Conservation (phyloP, 768 basidiomycete genomes). For the Lyophyllum shimeji region DNA sequence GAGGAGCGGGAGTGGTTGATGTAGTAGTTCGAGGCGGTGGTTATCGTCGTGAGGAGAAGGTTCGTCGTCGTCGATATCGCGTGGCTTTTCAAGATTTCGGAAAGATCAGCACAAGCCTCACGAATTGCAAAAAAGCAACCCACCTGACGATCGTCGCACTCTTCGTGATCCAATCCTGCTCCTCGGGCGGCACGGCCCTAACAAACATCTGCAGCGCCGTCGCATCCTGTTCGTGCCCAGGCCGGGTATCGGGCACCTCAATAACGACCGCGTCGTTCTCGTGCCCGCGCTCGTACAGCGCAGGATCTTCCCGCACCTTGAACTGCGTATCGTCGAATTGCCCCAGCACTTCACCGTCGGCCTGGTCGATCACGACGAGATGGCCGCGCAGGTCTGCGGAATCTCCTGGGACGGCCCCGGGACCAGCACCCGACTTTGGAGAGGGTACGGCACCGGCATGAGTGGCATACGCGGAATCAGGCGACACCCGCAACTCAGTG, state of each 20-base stretch:
- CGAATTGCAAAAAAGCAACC: conserved; percentile 15
- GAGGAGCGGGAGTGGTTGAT: conserved; percentile 56
- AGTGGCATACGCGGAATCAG: conserved; percentile 1
- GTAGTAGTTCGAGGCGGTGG: conserved; percentile 60
- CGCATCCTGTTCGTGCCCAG: conserved; percentile 34
- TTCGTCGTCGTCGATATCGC: conserved; percentile 68
- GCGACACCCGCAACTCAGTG: conserved; percentile 39
- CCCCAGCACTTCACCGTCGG: conserved; percentile 70
- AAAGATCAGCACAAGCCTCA: too few species aligned
- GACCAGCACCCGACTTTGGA: too few species aligned
- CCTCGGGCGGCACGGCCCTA: conserved; percentile 59
- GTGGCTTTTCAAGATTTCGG: too few species aligned
- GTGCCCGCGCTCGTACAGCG: conserved; percentile 46
- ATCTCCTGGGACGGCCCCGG: conserved; percentile 3
- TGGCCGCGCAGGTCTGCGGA: conserved; percentile 48
- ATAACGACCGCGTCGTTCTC: conserved; percentile 71
- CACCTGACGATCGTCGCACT: conserved; percentile 66
- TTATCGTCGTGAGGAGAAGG: conserved; percentile 60
- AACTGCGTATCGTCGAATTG: conserved; percentile 57
- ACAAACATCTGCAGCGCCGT: conserved; percentile 56
- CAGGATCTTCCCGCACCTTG: conserved; percentile 56
- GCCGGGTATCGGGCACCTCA: conserved; percentile 56
- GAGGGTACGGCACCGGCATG: neutral
- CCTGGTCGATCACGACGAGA: conserved; percentile 71
- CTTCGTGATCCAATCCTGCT: conserved; percentile 68